A percentile compares a stretch with the other conserved stretches of the same genome.
Evolutionary conservation across 371 early-diverging fungal genomes (phyloP).

Genomic region (Haplosporangium sp.): DNA sequence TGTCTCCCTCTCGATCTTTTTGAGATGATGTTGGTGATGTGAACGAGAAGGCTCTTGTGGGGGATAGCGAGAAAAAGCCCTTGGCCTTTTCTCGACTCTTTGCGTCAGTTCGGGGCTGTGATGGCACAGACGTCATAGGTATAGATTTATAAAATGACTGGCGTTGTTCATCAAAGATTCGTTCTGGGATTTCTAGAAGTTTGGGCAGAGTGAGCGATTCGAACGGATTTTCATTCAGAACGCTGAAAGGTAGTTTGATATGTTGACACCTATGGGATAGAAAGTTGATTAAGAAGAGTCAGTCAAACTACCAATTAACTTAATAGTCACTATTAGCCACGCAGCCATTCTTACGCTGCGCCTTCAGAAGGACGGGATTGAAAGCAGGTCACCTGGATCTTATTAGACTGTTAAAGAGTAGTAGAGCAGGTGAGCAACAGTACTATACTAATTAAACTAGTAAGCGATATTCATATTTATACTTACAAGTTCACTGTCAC

Average conservation of each 20-base stretch:
- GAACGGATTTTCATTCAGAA: conserved; percentile 53
- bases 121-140: conserved; percentile 22
- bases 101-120: background rate
- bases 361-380: conserved; percentile 57
- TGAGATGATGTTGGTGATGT: conserved; percentile 19
- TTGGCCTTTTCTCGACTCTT: background rate
- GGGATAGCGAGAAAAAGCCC: conserved; percentile 18
- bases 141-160: conserved; percentile 55
- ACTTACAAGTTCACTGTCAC: conserved; percentile 60
- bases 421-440: background rate
- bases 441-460: background rate
- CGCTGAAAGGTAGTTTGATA: conserved; percentile 60
- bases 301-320: background rate
- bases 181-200: conserved; percentile 58
- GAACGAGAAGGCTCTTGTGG: conserved; percentile 24
- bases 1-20: conserved; percentile 41
- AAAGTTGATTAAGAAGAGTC: background rate
- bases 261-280: conserved; percentile 39
- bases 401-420: conserved; percentile 56
- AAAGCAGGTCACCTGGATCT: conserved; percentile 68
- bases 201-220: conserved; percentile 56
- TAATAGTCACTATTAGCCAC: background rate
- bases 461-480: background rate
- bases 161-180: conserved; percentile 65
- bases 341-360: conserved; percentile 21